Evolutionary conservation across 257 asterid genomes (phyloP), one percentile per base, ranked within the genome.

Genomic region (Lantana camara): DNA sequence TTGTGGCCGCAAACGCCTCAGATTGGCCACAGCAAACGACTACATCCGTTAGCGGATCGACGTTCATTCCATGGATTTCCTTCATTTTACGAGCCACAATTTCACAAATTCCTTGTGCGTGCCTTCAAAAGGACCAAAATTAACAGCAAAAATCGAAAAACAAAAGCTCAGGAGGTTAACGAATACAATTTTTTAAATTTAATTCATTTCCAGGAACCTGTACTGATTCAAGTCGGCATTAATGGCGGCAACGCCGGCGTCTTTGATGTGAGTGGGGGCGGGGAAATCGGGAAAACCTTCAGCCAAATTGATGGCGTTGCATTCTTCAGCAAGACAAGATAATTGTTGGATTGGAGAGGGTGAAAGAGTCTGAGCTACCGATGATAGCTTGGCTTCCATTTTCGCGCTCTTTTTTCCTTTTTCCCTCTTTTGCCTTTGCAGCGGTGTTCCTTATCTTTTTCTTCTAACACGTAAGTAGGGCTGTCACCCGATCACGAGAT

Each of bases 221-320:
- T 91, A 91, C 84, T 91, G 98, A 63, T 91, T 89, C 78, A 84
- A 82, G 80, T 91, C 96, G 66, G 95, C 83, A 69, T 63, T 35
- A 57, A 91, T 89, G 74, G 98, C 96, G 30, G 87, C 75, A 66
- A 86, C 75, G 75, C 96, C 98, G 24, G 96, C 96, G 41, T 72
- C 50, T 72, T 91, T 89, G 9, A 91, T 27, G 62, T 73, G 77
- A 0, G 55, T 16, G 24, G 96, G 96, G 0, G 98, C 96, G 11
- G 90, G 88, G 64, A 89, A 91, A 68, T 91, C 95, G 20, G 98
- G 98, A 67, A 86, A 89, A 15, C 98, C 98, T 77, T 86, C 96
- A 45, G 98, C 95, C 52, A 91, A 96, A 74, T 89, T 89, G 38
- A 91, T 52, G 66, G 96, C 98, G 57, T 85, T 82, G 81, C 92